Percentiles rank a stretch among this genome's conserved stretches.
These are phyloP conservation scores for Candida succiphila DNA, from an alignment of 805 yeast species.

Conservation along the genomic window DNA sequence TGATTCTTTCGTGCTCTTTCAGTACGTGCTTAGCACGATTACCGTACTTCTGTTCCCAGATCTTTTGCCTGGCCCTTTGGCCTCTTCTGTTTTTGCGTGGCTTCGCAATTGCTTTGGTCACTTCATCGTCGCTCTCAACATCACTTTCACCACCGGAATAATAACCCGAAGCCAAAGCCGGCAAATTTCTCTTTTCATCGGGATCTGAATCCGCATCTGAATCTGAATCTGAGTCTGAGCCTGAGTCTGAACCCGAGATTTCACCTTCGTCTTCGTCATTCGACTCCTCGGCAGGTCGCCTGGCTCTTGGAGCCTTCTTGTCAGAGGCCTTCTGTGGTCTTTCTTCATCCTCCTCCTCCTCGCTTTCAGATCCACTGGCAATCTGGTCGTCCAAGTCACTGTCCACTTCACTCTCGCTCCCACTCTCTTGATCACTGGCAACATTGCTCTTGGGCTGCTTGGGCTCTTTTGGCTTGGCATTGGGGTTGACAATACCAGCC, in stretches of 20 bases:
- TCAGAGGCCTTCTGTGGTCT: constrained; percentile 9
- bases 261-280: constrained; percentile 31
- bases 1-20: constrained; percentile 46
- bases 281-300: constrained; percentile 13
- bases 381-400: constrained; percentile 12
- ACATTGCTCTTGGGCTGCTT: constrained; percentile 13
- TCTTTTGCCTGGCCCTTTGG: constrained; percentile 92
- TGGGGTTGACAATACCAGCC: constrained; percentile 16
- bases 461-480: constrained; percentile 4
- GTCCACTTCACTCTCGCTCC: constrained; percentile 8
- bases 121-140: constrained; percentile 35
- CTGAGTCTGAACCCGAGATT: constrained; percentile 45
- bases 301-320: constrained; percentile 7
- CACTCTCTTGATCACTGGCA: constrained; percentile 15
- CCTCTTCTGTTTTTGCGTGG: constrained; percentile 86
- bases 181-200: constrained; percentile 34
- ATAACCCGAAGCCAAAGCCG: constrained; percentile 72
- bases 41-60: constrained; percentile 93
- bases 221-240: constrained; percentile 32
- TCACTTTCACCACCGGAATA: constrained; percentile 64
- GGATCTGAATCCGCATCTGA: constrained; percentile 5
- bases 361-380: constrained; percentile 3
- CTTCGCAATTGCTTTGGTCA: constrained; percentile 40
- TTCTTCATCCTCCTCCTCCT: constrained; percentile 10
- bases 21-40: constrained; percentile 71